phyloP scores from a whole-genome alignment of 169 alveolate genomes.

The Sarcocystis neurona region DNA sequence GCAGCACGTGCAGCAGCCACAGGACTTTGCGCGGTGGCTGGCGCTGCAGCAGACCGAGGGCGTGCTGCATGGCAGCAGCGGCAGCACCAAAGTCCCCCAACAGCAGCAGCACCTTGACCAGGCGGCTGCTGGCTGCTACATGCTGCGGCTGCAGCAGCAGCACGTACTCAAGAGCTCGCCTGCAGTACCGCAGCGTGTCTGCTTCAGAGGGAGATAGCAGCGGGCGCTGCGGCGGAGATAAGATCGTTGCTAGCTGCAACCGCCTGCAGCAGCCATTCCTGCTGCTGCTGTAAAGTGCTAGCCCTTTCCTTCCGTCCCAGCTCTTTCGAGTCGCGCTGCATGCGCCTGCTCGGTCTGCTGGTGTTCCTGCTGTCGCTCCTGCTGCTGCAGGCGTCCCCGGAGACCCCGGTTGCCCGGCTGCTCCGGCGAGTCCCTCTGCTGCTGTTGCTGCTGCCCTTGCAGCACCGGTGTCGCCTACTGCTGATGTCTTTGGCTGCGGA shows the following conservation, averaged over 20 bases:
- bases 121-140: conserved; percentile 46
- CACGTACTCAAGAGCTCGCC: conserved; percentile 53
- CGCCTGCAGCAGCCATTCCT: not conserved
- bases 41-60: conserved; percentile 10
- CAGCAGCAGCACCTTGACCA: conserved; percentile 51
- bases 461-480: too few relatives aligned
- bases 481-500: too few relatives aligned
- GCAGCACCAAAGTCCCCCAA: conserved; percentile 60
- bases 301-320: not conserved
- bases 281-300: too few relatives aligned
- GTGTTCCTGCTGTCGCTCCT: not conserved
- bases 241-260: not conserved
- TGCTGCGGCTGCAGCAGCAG: conserved; percentile 54
- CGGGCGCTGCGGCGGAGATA: conserved; percentile 11
- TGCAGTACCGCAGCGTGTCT: conserved; percentile 31
- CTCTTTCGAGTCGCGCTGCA: not conserved
- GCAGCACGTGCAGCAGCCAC: conserved; percentile 50
- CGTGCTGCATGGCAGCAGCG: conserved; percentile 49
- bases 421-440: conserved; percentile 48
- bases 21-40: conserved; percentile 45
- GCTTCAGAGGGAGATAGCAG: not conserved
- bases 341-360: not conserved
- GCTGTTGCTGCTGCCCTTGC: conserved; percentile 24
- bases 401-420: conserved; percentile 31
- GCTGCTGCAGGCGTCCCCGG: not conserved